Evolutionary conservation across 768 basidiomycete genomes (phyloP).

Genomic region (Asterophora lycoperdoides): DNA sequence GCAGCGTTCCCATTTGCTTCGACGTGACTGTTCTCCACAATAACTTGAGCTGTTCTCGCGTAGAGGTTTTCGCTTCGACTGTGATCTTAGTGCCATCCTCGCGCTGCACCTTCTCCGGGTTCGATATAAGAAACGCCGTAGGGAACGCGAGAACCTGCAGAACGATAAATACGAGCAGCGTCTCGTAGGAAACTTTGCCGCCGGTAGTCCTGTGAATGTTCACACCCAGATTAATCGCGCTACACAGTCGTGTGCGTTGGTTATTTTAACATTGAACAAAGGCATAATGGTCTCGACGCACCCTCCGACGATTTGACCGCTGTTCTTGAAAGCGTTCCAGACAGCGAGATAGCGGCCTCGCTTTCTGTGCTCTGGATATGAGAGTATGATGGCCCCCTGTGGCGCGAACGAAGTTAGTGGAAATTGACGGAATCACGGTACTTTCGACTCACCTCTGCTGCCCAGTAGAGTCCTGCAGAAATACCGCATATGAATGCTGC

Average conservation of each 20-base stretch:
- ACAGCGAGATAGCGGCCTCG: constrained; percentile 13
- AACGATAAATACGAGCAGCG: constrained; percentile 12
- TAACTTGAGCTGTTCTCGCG: constrained; percentile 13
- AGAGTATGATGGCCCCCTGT: constrained; percentile 12
- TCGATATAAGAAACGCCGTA: constrained; percentile 12
- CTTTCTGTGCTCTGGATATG: constrained; percentile 14
- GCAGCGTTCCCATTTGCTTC: constrained; percentile 9
- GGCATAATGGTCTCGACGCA: neutral
- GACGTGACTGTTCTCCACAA: constrained; percentile 7
- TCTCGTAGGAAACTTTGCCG: constrained; percentile 18
- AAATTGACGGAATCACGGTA: neutral
- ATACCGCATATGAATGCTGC: constrained; percentile 11
- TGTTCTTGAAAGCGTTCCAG: constrained; percentile 12
- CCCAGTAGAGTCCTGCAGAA: constrained; percentile 18
- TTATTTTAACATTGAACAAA: neutral
- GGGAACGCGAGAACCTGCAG: constrained; percentile 15
- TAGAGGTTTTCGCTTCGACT: constrained; percentile 14
- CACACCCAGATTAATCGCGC: constrained; percentile 14
- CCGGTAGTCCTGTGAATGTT: constrained; percentile 15
- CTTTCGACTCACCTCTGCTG: constrained; percentile 14
- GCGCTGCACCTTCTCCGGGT: constrained; percentile 16
- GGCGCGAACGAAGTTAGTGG: neutral
- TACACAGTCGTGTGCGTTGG: neutral
- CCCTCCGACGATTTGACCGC: constrained; percentile 18
- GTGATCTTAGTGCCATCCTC: constrained; percentile 17